Evolutionary conservation across 2,329 filamentous ascomycete species (phyloP), one percentile per base, ranked within the genome.

Genomic region (Colletotrichum neosansevieriae): DNA sequence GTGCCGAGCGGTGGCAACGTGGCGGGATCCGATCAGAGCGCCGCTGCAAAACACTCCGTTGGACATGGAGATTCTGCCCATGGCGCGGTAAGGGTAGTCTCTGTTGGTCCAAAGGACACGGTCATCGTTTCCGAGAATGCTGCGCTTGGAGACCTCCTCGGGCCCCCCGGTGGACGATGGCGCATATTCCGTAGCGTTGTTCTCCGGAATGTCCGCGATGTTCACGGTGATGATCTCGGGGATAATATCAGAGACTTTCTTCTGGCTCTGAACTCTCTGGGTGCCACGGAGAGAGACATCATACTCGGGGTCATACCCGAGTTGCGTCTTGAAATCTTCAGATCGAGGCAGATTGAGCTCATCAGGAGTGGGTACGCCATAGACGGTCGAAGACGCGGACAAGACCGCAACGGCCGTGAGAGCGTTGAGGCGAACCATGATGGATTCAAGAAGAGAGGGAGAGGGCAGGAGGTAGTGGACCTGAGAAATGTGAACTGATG

Each of bases 11-110:
- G 74, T 76, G 3, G 73, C 70, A 1, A 76, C 72, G 50, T 76
- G 75, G n/a, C 75, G 75, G 15, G 75, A 73, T 3, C 75, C 75
- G 50, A 76, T 71, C 17, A 76, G 67, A 6, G 74, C 72, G n/a
- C 73, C 75, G 2, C 73, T 74, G 69, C 75, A 76, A 50, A 67
- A 71, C 24, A 71, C 63, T 4, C 74, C 74, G 38, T 68, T 71
- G 38, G 63, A 70, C 61, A 72, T 72, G 11, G 65, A 38, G 29
- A 76, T 66, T 17, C 70, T 69, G 2, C 75, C 74, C 60, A 68
- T 68, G 40, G 65, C 65, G 6, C 60, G 47, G 47, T 68, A 68
- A 9, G 65, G 65, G 38, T 57, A 68, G 29, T 65, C 54, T n/a
- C 40, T 40, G 47, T 68, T 63, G 7, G 59, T 56, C 59, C 59